Percentiles rank a stretch among this genome's conserved stretches.
Conservation (phyloP, 495 filamentous ascomycete genomes). For the Jackrogersella multiformis region DNA sequence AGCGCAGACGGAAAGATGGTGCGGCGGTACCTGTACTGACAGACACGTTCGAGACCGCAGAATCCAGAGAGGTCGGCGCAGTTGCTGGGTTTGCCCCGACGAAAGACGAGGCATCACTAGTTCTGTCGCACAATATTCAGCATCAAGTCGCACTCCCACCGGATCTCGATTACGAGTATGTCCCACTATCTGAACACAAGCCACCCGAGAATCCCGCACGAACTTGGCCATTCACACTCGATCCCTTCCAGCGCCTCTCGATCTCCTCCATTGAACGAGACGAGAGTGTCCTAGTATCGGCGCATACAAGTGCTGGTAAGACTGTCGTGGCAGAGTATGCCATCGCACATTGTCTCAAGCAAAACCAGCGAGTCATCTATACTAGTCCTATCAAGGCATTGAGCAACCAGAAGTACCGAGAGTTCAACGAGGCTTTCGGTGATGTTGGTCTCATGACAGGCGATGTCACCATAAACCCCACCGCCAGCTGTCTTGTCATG, state of each 20-base stretch:
- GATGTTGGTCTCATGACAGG: constrained; percentile 99
- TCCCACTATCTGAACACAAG: constrained; percentile 90
- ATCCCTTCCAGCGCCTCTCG: constrained; percentile 95
- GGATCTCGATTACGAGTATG: constrained; percentile 82
- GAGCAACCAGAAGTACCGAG: constrained; percentile 98
- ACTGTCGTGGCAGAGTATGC: constrained; percentile 98
- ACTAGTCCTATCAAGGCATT: constrained; percentile 98
- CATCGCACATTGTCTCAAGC: constrained; percentile 95
- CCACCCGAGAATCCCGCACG: constrained; percentile 84
- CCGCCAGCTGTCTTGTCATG: constrained; percentile 97
- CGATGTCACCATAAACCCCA: constrained; percentile 98
- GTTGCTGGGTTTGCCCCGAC: constrained; percentile 80
- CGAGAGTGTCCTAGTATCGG: constrained; percentile 95
- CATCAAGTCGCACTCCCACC: constrained; percentile 96
- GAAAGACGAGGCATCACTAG: constrained; percentile 70
- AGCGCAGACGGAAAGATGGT: constrained; percentile 78
- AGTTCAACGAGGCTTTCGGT: constrained; percentile 93
- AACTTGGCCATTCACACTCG: constrained; percentile 85
- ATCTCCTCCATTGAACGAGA: constrained; percentile 93
- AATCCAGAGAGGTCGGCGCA: constrained; percentile 85
- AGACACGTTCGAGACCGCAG: constrained; percentile 95
- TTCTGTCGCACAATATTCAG: constrained; percentile 94
- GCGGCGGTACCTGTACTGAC: constrained; percentile 85
- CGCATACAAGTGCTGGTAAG: constrained; percentile 97
- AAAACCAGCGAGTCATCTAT: constrained; percentile 98